Base-by-base conservation (phyloP, 2,329 filamentous ascomycete genomes). In the Fusarium mundagurra region DNA sequence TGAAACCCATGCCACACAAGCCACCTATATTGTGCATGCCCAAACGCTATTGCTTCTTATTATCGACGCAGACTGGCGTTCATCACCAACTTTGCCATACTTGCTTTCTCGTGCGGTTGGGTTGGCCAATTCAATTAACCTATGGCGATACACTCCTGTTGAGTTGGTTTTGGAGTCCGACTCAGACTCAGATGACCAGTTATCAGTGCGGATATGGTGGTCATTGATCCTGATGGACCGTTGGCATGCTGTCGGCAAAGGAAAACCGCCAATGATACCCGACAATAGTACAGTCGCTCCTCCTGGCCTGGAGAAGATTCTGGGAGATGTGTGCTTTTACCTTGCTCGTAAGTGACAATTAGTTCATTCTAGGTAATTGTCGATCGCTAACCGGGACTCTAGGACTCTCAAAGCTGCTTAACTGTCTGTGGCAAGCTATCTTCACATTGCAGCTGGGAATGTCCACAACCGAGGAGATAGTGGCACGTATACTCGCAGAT, bases 241-340 rank as follows among this genome's bases (percentile, higher is more conserved):
- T 22, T 94, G 92, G 91, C 90, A 93, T 78, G 91, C 92, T 8
- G 87, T 90, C n/a, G 91, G 90, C 29, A 92, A 88, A 9, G 90
- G 89, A 18, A 90, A 87, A 69, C 90, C 91, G 3, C 74, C 90
- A 18, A 85, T 91, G 66, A 90, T 94, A 65, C 89, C 89, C 4
- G 89, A 92, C 73, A 87, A 88, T 69, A 89, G 86, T 60, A 86
- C 91, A 12, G 87, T 92, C 20, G 83, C 92, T 31, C 84, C 88
- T 11, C 86, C 88, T 2, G 89, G 90, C 53, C 86, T 94, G 65
- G 87, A 88, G 69, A 81, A 83, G 22, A 80, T 92, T 13, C 83
- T 94, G 8, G 92, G 92, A 41, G 89, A 92, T 53, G 85, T 86
- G 27, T 88, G 89, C 29, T 94, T 90, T 80, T 88, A 92, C 73